These are phyloP conservation scores for Eudorina sp. DNA, from an alignment of 139 green algal species.

Conservation along the genomic window DNA sequence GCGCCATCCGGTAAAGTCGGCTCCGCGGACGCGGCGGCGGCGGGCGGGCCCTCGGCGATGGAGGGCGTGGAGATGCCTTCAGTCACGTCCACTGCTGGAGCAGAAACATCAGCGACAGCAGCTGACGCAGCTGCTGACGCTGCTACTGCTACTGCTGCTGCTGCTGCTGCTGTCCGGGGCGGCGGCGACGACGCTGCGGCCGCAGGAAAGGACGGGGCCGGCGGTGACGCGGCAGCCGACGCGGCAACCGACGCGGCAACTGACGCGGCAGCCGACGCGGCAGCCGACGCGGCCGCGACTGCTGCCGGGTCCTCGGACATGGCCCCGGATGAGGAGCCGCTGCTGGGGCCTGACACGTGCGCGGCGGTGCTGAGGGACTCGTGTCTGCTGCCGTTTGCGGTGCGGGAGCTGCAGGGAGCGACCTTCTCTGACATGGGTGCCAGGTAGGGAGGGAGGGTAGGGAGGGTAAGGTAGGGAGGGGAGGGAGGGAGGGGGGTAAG, in stretches of 20 bases:
- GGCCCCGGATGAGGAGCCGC: not conserved
- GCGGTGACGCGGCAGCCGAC: not conserved
- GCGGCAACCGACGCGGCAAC: not conserved
- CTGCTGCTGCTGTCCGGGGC: no score
- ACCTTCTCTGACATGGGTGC: constrained; percentile 78
- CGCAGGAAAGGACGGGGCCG: no score
- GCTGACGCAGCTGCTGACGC: no score
- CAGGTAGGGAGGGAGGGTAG: not conserved
- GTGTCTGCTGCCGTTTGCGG: constrained; percentile 66
- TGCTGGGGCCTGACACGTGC: constrained; percentile 20
- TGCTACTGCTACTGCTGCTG: no score
- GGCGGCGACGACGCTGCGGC: no score
- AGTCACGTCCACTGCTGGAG: no score
- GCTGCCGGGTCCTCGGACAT: not conserved
- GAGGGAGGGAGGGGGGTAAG: not conserved
- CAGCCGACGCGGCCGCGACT: not conserved
- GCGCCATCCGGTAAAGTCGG: not conserved
- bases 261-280: not conserved
- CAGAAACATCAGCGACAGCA: no score
- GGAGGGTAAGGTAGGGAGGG: not conserved
- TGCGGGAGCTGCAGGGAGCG: constrained; percentile 62
- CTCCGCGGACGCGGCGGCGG: not conserved
- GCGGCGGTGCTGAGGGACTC: not conserved
- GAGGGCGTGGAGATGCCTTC: constrained; percentile 45
- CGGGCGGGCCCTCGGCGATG: constrained; percentile 16